A percentile compares a stretch with the other conserved stretches of the same genome.
Conservation (phyloP, 2,329 filamentous ascomycete genomes). For the Lomentospora prolificans region DNA sequence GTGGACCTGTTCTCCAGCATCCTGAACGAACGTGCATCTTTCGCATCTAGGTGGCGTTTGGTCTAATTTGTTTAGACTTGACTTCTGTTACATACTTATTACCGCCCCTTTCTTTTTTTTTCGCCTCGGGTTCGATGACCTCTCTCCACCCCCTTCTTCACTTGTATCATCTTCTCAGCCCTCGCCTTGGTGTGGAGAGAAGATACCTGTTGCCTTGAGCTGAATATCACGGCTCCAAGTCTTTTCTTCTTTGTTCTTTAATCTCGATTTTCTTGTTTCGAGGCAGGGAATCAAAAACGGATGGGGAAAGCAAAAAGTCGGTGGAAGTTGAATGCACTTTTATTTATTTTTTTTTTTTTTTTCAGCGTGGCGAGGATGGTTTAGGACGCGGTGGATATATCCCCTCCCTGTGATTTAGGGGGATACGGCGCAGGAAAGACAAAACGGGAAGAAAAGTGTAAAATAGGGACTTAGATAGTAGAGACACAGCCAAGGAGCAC, state of each 20-base stretch:
- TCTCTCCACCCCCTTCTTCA: not conserved
- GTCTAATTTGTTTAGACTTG: not conserved
- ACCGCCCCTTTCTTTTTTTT: not conserved
- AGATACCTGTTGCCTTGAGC: not conserved
- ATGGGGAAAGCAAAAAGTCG: not conserved
- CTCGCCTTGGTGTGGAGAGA: not conserved
- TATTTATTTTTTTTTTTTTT: slow-evolving; percentile 7
- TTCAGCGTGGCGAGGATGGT: not conserved
- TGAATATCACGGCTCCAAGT: not conserved
- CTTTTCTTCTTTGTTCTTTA: not conserved
- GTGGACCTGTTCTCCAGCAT: slow-evolving; percentile 1
- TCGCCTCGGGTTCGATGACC: not conserved
- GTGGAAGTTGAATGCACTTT: not conserved
- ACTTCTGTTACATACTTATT: slow-evolving; percentile 7
- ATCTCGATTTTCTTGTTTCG: not conserved
- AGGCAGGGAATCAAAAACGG: not conserved
- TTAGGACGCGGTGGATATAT: slow-evolving; percentile 10
- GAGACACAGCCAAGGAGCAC: not conserved
- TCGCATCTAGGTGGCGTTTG: not conserved
- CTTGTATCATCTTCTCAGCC: not conserved
- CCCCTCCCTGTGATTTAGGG: slow-evolving; percentile 9
- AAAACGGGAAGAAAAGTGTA: not conserved
- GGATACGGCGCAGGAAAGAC: slow-evolving; percentile 1
- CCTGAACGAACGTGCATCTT: not conserved
- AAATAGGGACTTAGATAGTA: slow-evolving; percentile 1